These are phyloP conservation scores for Graphilbum ipis-grandicollis DNA, from an alignment of 2,329 filamentous ascomycete species.

Conservation along the genomic window DNA sequence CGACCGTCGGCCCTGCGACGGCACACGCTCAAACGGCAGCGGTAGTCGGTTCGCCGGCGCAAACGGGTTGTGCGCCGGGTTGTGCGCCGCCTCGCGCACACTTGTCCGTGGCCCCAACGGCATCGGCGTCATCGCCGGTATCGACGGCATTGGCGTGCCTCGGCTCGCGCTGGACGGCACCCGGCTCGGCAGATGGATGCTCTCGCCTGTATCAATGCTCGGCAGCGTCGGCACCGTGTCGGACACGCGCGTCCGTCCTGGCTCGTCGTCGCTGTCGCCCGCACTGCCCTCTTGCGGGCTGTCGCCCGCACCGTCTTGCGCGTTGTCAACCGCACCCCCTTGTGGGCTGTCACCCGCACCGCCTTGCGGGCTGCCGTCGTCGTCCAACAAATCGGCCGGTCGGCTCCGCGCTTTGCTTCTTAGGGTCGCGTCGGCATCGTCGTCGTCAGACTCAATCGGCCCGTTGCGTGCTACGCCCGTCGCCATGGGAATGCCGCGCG, in stretches of 20 bases:
- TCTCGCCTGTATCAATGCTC: conserved; percentile 38
- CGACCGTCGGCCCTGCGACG: conserved; percentile 30
- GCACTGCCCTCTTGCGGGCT: no score
- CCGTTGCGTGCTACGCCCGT: conserved; percentile 41
- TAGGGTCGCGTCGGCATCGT: conserved; percentile 20
- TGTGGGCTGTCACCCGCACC: no score
- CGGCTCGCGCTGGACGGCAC: conserved; percentile 22
- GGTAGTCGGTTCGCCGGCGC: no score
- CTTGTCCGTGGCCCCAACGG: no score
- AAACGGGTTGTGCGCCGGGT: no score
- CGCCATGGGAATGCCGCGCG: conserved; percentile 47
- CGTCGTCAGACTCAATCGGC: conserved; percentile 47
- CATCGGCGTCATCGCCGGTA: conserved; percentile 9
- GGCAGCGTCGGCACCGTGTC: conserved; percentile 39
- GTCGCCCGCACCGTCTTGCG: background rate
- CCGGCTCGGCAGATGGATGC: conserved; percentile 46
- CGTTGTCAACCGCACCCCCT: conserved; percentile 10
- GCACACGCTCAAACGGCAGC: conserved; percentile 41
- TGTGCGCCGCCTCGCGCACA: no score
- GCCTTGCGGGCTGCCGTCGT: conserved; percentile 26
- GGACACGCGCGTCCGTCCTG: background rate
- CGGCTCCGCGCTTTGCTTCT: conserved; percentile 16
- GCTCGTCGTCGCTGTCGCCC: background rate
- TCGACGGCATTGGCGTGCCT: conserved; percentile 13
- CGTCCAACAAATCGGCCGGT: conserved; percentile 19